phyloP scores from a whole-genome alignment of 1,139 yeast species.

The Candida pseudoviswanathii region DNA sequence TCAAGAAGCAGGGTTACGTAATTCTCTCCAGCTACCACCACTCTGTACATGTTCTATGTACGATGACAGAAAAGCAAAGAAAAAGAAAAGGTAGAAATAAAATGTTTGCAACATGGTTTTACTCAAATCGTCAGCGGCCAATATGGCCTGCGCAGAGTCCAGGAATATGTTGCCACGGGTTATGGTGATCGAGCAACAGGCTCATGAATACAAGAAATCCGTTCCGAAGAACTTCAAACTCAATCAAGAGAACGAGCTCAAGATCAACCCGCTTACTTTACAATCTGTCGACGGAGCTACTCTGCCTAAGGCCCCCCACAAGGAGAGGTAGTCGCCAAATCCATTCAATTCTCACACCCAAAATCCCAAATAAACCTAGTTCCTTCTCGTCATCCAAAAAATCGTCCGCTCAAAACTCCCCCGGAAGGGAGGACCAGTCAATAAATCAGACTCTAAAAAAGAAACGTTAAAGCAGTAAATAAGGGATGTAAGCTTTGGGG shows the following conservation, averaged over 20 bases:
- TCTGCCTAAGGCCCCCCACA: constrained; percentile 64
- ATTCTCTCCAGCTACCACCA: no score
- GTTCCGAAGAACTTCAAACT: constrained; percentile 5
- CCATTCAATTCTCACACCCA: constrained; percentile 15
- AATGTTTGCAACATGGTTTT: constrained; percentile 88
- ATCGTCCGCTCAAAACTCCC: constrained; percentile 56
- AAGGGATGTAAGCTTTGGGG: constrained; percentile 12
- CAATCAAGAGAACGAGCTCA: constrained; percentile 56
- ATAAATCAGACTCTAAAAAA: constrained; percentile 9
- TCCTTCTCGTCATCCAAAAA: constrained; percentile 11
- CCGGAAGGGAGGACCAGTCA: constrained; percentile 50
- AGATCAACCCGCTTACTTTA: constrained; percentile 61
- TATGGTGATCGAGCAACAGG: constrained; percentile 59
- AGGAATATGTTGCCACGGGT: constrained; percentile 85
- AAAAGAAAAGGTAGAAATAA: no score
- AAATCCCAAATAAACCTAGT: constrained; percentile 27
- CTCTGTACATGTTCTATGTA: no score
- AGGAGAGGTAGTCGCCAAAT: constrained; percentile 19
- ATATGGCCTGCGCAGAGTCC: constrained; percentile 81
- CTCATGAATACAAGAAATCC: constrained; percentile 10
- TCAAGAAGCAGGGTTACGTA: no score
- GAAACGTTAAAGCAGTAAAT: constrained; percentile 29
- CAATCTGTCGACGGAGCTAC: constrained; percentile 90
- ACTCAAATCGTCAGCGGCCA: constrained; percentile 85
- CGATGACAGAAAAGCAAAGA: not conserved